Conservation (phyloP, 495 filamentous ascomycete species). For the Neurospora sp. region DNA sequence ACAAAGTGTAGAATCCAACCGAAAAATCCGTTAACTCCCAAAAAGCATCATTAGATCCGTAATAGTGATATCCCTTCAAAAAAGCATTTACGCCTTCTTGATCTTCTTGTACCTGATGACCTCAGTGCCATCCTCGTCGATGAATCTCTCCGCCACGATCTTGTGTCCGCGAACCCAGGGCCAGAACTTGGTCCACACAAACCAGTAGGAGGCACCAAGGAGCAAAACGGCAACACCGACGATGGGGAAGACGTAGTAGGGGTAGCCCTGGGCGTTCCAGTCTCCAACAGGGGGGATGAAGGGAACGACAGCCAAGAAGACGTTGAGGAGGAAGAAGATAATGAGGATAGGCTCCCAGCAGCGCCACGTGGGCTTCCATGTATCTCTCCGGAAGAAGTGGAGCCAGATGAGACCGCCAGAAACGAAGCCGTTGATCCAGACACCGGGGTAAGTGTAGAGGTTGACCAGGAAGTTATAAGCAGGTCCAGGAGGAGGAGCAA, state of each 20-base stretch:
- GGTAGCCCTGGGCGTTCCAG: conserved; percentile 38
- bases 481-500: conserved; percentile 35
- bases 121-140: conserved; percentile 37
- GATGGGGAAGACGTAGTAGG: conserved; percentile 43
- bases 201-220: conserved; percentile 40
- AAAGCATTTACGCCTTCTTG: conserved; percentile 6
- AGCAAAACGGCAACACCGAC: conserved; percentile 39
- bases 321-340: conserved; percentile 38
- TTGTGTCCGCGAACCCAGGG: conserved; percentile 41
- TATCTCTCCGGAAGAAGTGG: conserved; percentile 30
- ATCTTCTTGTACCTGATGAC: conserved; percentile 28
- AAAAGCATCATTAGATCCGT: neutral
- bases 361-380: conserved; percentile 33
- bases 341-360: conserved; percentile 37
- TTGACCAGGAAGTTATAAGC: conserved; percentile 28
- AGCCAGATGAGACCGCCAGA: conserved; percentile 41
- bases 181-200: conserved; percentile 39
- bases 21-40: neutral
- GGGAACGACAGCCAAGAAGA: conserved; percentile 41
- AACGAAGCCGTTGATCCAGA: conserved; percentile 46
- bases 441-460: conserved; percentile 34
- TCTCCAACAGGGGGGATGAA: conserved; percentile 39
- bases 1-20: neutral
- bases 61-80: neutral
- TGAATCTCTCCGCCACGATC: conserved; percentile 31